Conservation (phyloP, 345 rosid genomes). For the Heritiera littoralis region DNA sequence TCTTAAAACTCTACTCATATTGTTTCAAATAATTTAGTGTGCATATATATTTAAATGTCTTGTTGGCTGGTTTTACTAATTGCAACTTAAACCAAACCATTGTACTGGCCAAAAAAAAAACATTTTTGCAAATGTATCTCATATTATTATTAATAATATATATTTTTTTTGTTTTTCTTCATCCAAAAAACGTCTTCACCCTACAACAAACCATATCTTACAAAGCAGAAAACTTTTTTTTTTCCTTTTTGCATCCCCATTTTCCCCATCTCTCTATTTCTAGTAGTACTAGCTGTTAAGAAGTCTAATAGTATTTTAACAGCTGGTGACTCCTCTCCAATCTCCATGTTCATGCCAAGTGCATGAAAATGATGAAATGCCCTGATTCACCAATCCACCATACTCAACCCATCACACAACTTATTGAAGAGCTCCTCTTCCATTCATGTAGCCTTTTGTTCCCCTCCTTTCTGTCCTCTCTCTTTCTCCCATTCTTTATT, state of each 20-base stretch:
- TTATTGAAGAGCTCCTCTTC: conserved; percentile 15
- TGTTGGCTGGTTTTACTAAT: no score
- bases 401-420: conserved; percentile 37
- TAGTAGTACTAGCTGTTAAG: conserved; percentile 41
- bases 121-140: not conserved
- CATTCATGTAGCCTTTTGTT: not conserved
- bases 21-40: no score
- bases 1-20: no score
- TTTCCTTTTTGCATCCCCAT: not conserved
- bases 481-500: not conserved
- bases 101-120: no score
- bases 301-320: conserved; percentile 52
- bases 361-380: conserved; percentile 26
- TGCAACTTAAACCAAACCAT: not conserved
- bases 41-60: no score
- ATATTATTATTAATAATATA: not conserved
- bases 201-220: conserved; percentile 27
- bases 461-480: not conserved
- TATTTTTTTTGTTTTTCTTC: not conserved
- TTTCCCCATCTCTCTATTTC: not conserved
- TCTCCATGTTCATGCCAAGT: conserved; percentile 31
- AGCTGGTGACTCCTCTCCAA: conserved; percentile 43
- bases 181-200: not conserved
- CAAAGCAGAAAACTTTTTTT: conserved; percentile 14
- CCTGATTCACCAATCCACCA: conserved; percentile 23